phyloP scores from a whole-genome alignment of 345 rosid genomes.

The Angophora floribunda region DNA sequence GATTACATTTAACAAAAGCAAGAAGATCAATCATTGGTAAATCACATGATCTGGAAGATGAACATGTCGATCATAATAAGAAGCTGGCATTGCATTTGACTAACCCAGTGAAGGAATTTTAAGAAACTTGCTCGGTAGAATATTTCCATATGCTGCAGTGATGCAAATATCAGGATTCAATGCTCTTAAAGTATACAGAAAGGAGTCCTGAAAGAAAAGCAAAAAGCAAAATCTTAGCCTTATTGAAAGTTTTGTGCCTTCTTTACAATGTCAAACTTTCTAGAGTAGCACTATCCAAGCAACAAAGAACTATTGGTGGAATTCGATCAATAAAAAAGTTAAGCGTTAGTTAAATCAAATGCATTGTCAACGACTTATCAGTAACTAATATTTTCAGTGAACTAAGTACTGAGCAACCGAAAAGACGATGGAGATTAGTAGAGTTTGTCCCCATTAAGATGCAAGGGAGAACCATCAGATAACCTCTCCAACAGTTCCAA shows the following conservation, averaged over 20 bases:
- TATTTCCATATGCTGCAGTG: conserved; percentile 96
- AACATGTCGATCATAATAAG: not conserved
- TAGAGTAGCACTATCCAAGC: not conserved
- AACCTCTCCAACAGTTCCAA: not conserved
- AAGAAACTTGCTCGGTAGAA: conserved; percentile 79
- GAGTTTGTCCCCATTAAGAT: not conserved
- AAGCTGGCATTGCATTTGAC: conserved; percentile 8
- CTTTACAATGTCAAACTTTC: not conserved
- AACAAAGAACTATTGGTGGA: not conserved
- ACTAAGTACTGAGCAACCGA: not conserved
- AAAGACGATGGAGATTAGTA: not conserved
- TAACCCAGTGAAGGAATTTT: conserved; percentile 69
- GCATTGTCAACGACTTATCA: not conserved
- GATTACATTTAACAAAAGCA: not conserved
- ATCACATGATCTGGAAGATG: not conserved
- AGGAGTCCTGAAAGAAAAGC: conserved; percentile 39
- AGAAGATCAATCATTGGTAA: not conserved
- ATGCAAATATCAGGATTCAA: conserved; percentile 89
- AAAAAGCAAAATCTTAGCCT: not conserved
- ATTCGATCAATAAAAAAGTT: not conserved
- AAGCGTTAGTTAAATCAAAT: not conserved
- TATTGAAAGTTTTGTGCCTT: not conserved
- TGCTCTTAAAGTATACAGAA: conserved; percentile 52
- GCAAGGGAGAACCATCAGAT: not conserved
- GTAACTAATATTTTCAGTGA: not conserved